phyloP scores from a whole-genome alignment of 208 protist genomes.

The Trypanosoma boissoni region DNA sequence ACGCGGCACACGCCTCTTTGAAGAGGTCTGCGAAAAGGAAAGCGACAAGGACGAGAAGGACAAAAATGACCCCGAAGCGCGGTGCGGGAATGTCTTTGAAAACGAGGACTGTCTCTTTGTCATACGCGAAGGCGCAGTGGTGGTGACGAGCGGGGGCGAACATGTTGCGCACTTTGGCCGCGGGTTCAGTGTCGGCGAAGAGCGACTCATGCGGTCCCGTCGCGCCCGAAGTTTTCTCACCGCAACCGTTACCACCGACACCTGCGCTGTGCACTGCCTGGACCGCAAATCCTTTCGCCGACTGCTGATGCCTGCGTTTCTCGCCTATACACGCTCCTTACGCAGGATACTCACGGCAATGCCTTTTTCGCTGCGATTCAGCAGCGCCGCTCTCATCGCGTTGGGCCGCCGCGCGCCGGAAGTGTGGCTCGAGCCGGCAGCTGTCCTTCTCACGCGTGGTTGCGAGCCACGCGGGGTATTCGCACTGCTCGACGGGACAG shows the following conservation, averaged over 20 bases:
- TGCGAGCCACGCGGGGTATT: background rate
- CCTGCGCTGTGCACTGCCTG: slow-evolving; percentile 1
- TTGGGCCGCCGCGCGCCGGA: background rate
- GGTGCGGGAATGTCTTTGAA: too few species aligned
- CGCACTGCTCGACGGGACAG: slow-evolving; percentile 2
- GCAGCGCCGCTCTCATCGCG: background rate
- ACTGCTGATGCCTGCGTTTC: slow-evolving; percentile 8
- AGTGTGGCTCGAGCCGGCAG: background rate
- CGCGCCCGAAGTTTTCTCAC: background rate
- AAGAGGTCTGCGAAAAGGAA: background rate
- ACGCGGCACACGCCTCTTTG: background rate
- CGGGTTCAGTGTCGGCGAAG: slow-evolving; percentile 3
- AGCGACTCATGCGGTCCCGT: background rate
- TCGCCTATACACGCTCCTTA: background rate
- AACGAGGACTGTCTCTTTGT: slow-evolving; percentile 13
- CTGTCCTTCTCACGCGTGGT: slow-evolving; percentile 3
- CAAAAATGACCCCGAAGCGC: too few species aligned
- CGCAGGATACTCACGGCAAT: background rate
- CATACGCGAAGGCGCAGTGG: slow-evolving; percentile 4
- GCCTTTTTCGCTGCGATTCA: background rate
- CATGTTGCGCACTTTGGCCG: background rate
- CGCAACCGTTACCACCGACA: slow-evolving; percentile 6
- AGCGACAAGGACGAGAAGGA: too few species aligned
- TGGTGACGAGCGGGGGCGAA: background rate
- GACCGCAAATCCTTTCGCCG: slow-evolving; percentile 13